phyloP scores from a whole-genome alignment of 768 basidiomycete genomes.

The Lactarius hatsudake region DNA sequence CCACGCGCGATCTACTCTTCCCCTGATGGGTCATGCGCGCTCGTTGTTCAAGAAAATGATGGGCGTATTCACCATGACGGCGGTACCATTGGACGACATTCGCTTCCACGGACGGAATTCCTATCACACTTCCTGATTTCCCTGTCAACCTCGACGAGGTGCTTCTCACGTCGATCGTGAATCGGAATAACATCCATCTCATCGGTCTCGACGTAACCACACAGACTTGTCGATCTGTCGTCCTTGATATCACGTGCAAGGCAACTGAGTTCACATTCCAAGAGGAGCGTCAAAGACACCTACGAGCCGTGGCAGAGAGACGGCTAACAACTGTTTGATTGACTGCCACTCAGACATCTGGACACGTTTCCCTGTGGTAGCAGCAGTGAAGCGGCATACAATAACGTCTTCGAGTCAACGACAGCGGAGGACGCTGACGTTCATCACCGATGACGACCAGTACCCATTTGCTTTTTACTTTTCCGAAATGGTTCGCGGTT shows the following conservation, averaged over 20 bases:
- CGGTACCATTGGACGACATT: conserved; percentile 59
- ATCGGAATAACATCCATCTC: conserved; percentile 43
- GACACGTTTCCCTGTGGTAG: conserved; percentile 19
- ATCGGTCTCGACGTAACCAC: conserved; percentile 39
- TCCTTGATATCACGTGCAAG: conserved; percentile 52
- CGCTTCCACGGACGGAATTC: conserved; percentile 48
- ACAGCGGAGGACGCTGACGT: conserved; percentile 39
- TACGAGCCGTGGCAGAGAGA: conserved; percentile 26
- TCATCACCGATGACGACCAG: conserved; percentile 42
- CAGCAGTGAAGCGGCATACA: conserved; percentile 8
- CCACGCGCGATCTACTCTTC: conserved; percentile 43
- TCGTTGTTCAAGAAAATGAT: conserved; percentile 34
- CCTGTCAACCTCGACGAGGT: conserved; percentile 28
- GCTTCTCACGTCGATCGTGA: conserved; percentile 48
- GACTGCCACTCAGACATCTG: conserved; percentile 18
- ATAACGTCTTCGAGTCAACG: conserved; percentile 30
- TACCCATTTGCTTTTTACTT: conserved; percentile 44
- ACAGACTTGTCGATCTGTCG: conserved; percentile 41
- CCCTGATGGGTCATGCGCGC: conserved; percentile 55
- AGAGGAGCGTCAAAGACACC: conserved; percentile 37
- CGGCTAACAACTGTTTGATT: conserved; percentile 40
- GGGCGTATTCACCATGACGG: conserved; percentile 31
- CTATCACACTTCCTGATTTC: conserved; percentile 35
- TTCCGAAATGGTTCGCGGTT: conserved; percentile 41
- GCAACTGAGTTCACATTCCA: conserved; percentile 56